phyloP scores from a whole-genome alignment of 2,329 filamentous ascomycete species.

The Diplodia intermedia region DNA sequence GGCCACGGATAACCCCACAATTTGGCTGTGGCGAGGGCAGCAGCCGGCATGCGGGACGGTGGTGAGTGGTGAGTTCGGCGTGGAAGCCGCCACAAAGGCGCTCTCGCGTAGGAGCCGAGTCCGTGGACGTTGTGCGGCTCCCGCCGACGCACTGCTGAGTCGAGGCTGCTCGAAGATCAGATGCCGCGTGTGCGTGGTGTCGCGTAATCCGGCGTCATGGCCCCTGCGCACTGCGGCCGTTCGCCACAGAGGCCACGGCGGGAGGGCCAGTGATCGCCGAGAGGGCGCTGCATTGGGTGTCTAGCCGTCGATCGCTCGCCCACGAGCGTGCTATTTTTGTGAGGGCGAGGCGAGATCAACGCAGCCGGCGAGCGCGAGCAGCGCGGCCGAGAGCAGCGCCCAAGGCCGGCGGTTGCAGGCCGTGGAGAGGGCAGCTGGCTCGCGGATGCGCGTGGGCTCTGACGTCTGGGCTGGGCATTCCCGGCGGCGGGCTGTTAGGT shows the following conservation, averaged over 20 bases:
- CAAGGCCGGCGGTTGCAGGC: background rate
- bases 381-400: constrained; percentile 17
- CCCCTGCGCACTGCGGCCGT: constrained; percentile 19
- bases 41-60: background rate
- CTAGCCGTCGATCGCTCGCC: constrained; percentile 26
- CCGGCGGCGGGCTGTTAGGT: constrained; percentile 18
- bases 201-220: constrained; percentile 27
- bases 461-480: constrained; percentile 25
- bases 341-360: constrained; percentile 17
- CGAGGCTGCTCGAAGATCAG: constrained; percentile 28
- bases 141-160: constrained; percentile 5
- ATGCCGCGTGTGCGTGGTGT: constrained; percentile 21
- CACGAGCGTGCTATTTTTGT: constrained; percentile 23
- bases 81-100: constrained; percentile 16
- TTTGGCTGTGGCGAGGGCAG: background rate
- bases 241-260: constrained; percentile 20
- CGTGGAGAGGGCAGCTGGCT: background rate
- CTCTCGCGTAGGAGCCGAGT: constrained; percentile 22
- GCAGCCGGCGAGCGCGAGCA: constrained; percentile 1
- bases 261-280: constrained; percentile 12
- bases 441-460: background rate
- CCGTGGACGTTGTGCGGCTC: constrained; percentile 20
- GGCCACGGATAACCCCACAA: constrained; percentile 13
- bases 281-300: constrained; percentile 21
- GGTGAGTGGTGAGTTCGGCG: background rate